These are phyloP conservation scores for Lizonia empirigonia DNA, from an alignment of 2,329 filamentous ascomycete genomes.

Conservation along the genomic window DNA sequence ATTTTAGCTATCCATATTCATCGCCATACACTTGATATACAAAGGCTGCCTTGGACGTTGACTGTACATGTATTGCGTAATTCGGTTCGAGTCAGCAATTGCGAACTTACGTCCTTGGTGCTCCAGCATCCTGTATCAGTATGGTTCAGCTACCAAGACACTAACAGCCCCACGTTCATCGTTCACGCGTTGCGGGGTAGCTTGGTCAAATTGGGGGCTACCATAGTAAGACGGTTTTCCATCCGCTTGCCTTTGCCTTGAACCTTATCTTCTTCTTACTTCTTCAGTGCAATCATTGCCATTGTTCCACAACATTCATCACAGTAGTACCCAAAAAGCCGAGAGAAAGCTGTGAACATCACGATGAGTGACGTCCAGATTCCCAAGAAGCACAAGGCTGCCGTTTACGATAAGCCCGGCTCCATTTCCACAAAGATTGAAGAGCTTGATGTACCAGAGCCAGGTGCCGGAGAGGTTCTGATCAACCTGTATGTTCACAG, in stretches of 20 bases:
- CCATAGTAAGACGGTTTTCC: background rate
- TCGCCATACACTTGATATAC: background rate
- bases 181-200: slow-evolving; percentile 19
- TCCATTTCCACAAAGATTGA: slow-evolving; percentile 68
- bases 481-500: slow-evolving; percentile 60
- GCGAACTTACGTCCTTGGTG: background rate
- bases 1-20: slow-evolving; percentile 11
- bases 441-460: slow-evolving; percentile 68
- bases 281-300: background rate
- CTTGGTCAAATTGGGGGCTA: no score
- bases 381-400: slow-evolving; percentile 66
- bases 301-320: background rate
- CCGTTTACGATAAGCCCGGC: slow-evolving; percentile 69
- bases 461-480: slow-evolving; percentile 66
- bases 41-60: background rate
- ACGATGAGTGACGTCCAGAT: slow-evolving; percentile 41
- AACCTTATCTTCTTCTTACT: background rate
- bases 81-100: background rate
- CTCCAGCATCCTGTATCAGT: background rate
- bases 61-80: background rate
- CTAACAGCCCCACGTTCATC: background rate
- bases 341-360: background rate
- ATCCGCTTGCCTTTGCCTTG: no score
- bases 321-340: background rate
- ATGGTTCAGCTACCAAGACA: background rate